Conservation (phyloP, 257 asterid species). For the Solanum chiquidenum region DNA sequence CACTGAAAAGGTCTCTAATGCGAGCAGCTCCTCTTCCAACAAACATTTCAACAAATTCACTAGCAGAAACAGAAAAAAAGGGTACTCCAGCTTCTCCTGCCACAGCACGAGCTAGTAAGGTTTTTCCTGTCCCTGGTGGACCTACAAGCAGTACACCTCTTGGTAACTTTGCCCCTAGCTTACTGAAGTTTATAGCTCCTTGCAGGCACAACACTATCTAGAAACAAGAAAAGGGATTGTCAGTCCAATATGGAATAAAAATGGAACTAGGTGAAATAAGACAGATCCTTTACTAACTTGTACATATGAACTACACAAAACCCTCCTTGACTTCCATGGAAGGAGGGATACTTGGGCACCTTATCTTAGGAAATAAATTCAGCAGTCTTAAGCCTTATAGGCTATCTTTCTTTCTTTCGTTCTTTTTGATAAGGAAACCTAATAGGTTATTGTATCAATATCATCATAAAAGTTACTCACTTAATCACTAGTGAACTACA, state of each 20-base stretch:
- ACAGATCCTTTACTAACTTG: not conserved
- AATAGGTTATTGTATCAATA: not conserved
- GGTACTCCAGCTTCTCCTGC: conserved; percentile 99
- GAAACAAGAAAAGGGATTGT: not conserved
- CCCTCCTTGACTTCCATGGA: not conserved
- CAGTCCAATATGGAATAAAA: not conserved
- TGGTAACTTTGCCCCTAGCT: conserved; percentile 92
- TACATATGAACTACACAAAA: not conserved
- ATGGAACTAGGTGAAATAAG: not conserved
- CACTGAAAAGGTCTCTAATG: conserved; percentile 72
- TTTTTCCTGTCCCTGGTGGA: conserved; percentile 97
- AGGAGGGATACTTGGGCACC: not conserved
- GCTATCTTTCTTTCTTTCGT: not conserved
- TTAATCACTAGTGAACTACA: not conserved
- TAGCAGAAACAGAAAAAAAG: conserved; percentile 90
- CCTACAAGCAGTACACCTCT: conserved; percentile 96
- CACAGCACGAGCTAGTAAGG: conserved; percentile 93
- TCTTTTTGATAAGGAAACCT: not conserved
- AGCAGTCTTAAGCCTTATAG: not conserved
- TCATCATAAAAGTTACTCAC: not conserved
- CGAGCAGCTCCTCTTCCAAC: conserved; percentile 99
- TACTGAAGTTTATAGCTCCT: conserved; percentile 81
- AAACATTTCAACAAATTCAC: conserved; percentile 93
- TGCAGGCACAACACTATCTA: conserved; percentile 84
- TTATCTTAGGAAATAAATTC: not conserved